phyloP scores from a whole-genome alignment of 768 basidiomycete genomes.

The Pleurotus pulmonarius region DNA sequence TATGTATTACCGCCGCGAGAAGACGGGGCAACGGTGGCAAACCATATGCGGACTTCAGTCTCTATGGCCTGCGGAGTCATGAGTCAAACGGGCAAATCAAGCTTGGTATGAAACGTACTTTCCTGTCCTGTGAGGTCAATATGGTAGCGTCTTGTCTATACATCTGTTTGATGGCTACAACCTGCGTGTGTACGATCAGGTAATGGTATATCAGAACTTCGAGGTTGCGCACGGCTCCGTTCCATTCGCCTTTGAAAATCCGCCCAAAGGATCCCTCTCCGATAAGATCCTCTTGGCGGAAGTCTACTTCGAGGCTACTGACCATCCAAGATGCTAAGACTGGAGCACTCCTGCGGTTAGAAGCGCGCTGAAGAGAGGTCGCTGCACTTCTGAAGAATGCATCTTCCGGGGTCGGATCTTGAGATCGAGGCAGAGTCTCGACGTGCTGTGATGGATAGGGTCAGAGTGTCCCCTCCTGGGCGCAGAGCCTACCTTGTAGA shows the following conservation, averaged over 20 bases:
- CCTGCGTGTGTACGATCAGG: neutral
- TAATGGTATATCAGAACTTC: neutral
- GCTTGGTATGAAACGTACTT: neutral
- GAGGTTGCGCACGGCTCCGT: neutral
- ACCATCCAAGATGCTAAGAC: constrained; percentile 4
- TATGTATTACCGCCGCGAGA: no score
- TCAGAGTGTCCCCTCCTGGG: no score
- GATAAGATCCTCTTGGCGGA: constrained; percentile 1
- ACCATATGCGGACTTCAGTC: no score
- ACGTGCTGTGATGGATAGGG: no score
- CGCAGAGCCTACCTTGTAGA: no score
- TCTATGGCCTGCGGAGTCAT: no score
- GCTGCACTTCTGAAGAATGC: no score
- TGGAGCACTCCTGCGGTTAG: neutral
- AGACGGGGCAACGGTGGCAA: no score
- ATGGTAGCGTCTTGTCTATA: constrained; percentile 10
- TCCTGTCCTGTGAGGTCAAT: constrained; percentile 8
- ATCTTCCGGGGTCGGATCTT: no score
- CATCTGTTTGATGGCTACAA: constrained; percentile 15
- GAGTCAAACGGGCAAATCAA: no score
- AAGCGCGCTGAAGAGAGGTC: neutral
- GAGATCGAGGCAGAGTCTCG: no score
- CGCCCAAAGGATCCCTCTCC: constrained; percentile 13
- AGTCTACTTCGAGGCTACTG: constrained; percentile 14
- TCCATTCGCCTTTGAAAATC: constrained; percentile 12